Evolutionary conservation across 305 asterid species (phyloP).

Genomic region (Solanum hybrid): DNA sequence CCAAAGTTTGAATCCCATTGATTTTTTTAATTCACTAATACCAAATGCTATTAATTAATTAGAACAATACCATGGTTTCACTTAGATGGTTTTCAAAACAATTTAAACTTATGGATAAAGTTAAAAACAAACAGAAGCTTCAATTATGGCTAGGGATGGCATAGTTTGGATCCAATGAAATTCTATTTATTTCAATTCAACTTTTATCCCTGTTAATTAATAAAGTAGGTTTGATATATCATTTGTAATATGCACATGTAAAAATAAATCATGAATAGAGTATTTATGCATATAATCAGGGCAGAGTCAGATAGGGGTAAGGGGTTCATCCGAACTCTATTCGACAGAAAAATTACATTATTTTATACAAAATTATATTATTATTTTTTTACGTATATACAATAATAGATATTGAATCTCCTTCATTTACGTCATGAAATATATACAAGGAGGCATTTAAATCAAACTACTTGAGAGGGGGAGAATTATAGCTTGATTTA

Average conservation of each 20-base stretch:
- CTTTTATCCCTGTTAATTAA: neutral
- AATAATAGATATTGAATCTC: neutral
- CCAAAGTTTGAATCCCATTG: neutral
- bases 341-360: neutral
- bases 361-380: neutral
- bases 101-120: neutral
- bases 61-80: neutral
- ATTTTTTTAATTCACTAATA: neutral
- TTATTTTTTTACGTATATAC: too few relatives aligned
- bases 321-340: neutral
- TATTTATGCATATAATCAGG: neutral
- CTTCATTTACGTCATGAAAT: neutral
- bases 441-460: neutral
- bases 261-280: neutral
- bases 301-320: neutral
- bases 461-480: neutral
- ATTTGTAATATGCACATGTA: neutral
- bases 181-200: too few relatives aligned
- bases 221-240: neutral
- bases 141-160: neutral
- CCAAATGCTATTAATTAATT: neutral
- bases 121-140: neutral
- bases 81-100: neutral
- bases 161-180: neutral
- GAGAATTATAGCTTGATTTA: neutral